Evolutionary conservation across 371 early-diverging fungal species (phyloP).

Genomic region (Rhizopus arrhizus): DNA sequence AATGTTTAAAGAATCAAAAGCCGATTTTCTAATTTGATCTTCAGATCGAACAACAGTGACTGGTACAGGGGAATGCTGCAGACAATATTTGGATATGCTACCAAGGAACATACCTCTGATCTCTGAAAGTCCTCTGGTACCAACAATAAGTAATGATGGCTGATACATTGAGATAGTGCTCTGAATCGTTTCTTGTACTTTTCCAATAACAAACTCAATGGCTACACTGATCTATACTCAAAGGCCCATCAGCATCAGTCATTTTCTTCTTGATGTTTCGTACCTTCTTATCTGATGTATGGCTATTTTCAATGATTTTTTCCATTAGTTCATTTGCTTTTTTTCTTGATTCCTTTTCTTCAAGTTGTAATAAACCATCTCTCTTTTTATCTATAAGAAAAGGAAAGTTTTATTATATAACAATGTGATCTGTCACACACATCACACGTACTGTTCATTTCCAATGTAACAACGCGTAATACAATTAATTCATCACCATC

Average conservation of each 20-base stretch:
- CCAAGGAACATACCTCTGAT: conserved; percentile 61
- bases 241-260: too few relatives aligned
- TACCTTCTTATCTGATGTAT: background rate
- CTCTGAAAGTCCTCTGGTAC: conserved; percentile 59
- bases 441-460: conserved; percentile 38
- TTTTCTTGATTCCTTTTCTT: conserved; percentile 50
- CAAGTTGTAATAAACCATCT: conserved; percentile 30
- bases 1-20: background rate
- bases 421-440: too few relatives aligned
- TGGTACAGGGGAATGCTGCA: conserved; percentile 62
- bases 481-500: conserved; percentile 64
- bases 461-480: conserved; percentile 50
- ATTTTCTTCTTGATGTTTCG: background rate
- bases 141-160: conserved; percentile 62
- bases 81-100: conserved; percentile 61
- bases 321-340: conserved; percentile 58
- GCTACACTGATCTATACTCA: conserved; percentile 51
- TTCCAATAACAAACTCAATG: conserved; percentile 64
- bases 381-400: too few relatives aligned
- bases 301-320: conserved; percentile 40
- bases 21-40: conserved; percentile 29
- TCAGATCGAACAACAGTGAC: conserved; percentile 64
- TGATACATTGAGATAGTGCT: conserved; percentile 61
- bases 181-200: conserved; percentile 65
- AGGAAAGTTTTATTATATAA: too few relatives aligned